Conservation (phyloP, 345 rosid genomes). For the Eucalyptus polybractea region DNA sequence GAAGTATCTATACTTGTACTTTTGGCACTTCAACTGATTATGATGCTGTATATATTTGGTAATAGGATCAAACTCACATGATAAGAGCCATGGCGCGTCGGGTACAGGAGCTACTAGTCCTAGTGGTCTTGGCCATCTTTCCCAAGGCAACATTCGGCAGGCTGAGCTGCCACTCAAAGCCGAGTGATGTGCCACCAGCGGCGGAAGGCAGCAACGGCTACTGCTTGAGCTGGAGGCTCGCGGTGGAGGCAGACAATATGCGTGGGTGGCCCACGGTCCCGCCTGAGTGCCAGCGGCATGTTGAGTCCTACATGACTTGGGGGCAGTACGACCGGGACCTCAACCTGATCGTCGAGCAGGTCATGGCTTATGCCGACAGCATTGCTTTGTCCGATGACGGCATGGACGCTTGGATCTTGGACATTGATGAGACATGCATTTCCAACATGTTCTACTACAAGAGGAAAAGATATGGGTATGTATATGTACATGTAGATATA, state of each 20-base stretch:
- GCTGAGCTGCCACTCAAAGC: neutral
- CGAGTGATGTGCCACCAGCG: neutral
- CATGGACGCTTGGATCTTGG: too few species aligned
- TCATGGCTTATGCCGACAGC: too few species aligned
- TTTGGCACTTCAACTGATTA: neutral
- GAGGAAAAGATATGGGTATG: too few species aligned
- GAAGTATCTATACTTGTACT: neutral
- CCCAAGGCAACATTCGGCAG: neutral
- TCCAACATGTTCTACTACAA: too few species aligned
- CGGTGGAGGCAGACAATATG: conserved; percentile 72
- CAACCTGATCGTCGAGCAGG: too few species aligned
- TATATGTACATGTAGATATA: too few species aligned
- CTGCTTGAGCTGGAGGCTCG: conserved; percentile 85
- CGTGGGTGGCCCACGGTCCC: neutral
- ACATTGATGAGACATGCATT: too few species aligned
- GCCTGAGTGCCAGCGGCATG: too few species aligned
- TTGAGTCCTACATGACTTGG: too few species aligned
- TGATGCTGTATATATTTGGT: neutral
- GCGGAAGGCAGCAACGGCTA: neutral
- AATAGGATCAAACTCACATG: neutral
- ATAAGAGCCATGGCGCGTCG: neutral
- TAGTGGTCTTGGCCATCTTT: neutral
- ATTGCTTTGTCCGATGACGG: too few species aligned
- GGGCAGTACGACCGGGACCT: too few species aligned
- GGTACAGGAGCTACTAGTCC: neutral